phyloP scores from a whole-genome alignment of 2,329 filamentous ascomycete genomes.

The Hypoxylon sp. region DNA sequence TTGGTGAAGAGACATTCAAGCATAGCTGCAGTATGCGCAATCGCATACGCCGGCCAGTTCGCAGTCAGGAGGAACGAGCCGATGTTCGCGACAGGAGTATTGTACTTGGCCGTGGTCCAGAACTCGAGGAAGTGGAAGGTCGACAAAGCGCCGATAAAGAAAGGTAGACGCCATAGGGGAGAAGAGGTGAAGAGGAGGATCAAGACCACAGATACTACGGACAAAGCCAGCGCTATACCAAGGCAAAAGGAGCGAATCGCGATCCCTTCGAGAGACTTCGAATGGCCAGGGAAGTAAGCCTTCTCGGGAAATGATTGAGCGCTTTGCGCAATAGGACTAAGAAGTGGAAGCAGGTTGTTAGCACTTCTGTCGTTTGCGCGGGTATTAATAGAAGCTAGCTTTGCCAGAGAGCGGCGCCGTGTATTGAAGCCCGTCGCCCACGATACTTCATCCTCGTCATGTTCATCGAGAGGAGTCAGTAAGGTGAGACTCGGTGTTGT shows the following conservation, averaged over 20 bases:
- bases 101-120: slow-evolving; percentile 87
- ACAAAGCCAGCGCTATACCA: slow-evolving; percentile 59
- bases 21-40: slow-evolving; percentile 82
- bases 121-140: slow-evolving; percentile 97
- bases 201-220: slow-evolving; percentile 52
- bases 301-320: slow-evolving; percentile 52
- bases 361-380: slow-evolving; percentile 39
- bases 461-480: slow-evolving; percentile 39
- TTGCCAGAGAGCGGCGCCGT: slow-evolving; percentile 42
- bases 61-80: slow-evolving; percentile 84
- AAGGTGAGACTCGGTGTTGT: slow-evolving; percentile 21
- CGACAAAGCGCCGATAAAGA: slow-evolving; percentile 77
- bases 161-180: slow-evolving; percentile 72
- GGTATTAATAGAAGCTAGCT: slow-evolving; percentile 42
- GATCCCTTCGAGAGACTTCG: slow-evolving; percentile 71
- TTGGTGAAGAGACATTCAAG: slow-evolving; percentile 77
- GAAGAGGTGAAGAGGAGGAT: slow-evolving; percentile 57
- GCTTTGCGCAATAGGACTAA: slow-evolving; percentile 52
- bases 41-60: slow-evolving; percentile 87
- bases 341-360: slow-evolving; percentile 50
- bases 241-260: slow-evolving; percentile 70
- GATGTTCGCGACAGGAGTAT: slow-evolving; percentile 78
- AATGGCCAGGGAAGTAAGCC: slow-evolving; percentile 60
- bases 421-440: slow-evolving; percentile 49
- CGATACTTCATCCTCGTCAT: slow-evolving; percentile 45